Conservation (phyloP, 148 eudicot genomes). For the Amaranthus palmeri region DNA sequence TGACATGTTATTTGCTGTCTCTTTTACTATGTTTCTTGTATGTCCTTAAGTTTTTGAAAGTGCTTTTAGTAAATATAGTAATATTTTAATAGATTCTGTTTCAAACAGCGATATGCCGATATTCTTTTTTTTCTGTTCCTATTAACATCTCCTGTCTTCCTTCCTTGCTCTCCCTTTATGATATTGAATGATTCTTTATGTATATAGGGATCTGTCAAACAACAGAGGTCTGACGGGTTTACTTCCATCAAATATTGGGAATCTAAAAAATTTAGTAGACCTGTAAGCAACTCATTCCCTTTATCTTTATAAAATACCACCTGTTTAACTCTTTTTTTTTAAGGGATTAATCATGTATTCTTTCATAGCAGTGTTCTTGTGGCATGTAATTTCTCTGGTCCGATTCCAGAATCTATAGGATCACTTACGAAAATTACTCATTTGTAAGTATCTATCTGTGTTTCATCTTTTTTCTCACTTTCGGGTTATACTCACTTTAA, state of each 20-base stretch:
- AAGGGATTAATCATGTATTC: slow-evolving; percentile 2
- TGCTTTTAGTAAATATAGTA: too few species aligned
- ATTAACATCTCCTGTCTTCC: too few species aligned
- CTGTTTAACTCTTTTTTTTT: background rate
- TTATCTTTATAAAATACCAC: background rate
- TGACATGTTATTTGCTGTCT: background rate
- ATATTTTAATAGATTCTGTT: too few species aligned
- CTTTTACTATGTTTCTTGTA: background rate
- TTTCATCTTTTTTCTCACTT: too few species aligned
- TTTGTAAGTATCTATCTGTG: slow-evolving; percentile 18
- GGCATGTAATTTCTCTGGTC: slow-evolving; percentile 28
- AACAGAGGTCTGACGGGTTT: slow-evolving; percentile 29
- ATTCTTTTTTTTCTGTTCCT: too few species aligned
- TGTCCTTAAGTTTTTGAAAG: too few species aligned
- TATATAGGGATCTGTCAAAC: slow-evolving; percentile 32
- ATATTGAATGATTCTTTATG: background rate
- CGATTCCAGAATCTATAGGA: slow-evolving; percentile 31
- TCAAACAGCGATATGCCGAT: too few species aligned
- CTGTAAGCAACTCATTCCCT: slow-evolving; percentile 20
- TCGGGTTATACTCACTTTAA: too few species aligned
- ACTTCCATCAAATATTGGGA: slow-evolving; percentile 30
- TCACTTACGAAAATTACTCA: slow-evolving; percentile 22
- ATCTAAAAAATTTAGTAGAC: slow-evolving; percentile 25
- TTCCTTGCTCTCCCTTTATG: background rate
- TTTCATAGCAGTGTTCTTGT: slow-evolving; percentile 24